Conservation (phyloP, 164 flowering plant species). For the Santalum album region DNA sequence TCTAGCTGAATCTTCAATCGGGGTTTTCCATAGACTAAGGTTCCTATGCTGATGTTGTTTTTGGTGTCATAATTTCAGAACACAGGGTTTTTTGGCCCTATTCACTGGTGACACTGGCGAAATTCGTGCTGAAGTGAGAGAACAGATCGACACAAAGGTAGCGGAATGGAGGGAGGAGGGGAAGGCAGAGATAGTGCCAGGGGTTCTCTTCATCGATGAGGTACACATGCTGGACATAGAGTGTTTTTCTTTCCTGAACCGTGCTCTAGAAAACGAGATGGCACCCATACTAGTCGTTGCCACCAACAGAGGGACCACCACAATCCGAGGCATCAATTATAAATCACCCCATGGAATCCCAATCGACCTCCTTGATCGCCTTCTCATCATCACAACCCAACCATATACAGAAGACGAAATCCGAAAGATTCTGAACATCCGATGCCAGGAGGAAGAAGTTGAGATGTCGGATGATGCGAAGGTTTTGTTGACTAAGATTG, state of each 20-base stretch:
- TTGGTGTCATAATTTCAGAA: constrained; percentile 32
- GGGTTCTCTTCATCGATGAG: constrained; percentile 95
- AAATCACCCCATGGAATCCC: constrained; percentile 98
- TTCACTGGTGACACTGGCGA: constrained; percentile 97
- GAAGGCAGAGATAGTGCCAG: constrained; percentile 97
- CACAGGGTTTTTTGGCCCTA: constrained; percentile 88
- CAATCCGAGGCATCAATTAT: constrained; percentile 79
- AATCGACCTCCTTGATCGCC: constrained; percentile 79
- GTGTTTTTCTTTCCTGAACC: constrained; percentile 91
- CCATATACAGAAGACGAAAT: constrained; percentile 83
- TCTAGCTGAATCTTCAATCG: too few species aligned
- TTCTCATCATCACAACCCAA: constrained; percentile 80
- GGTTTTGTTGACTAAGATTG: constrained; percentile 49
- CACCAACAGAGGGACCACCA: constrained; percentile 86
- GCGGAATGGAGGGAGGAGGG: constrained; percentile 99
- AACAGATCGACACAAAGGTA: constrained; percentile 90
- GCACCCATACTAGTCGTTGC: constrained; percentile 89
- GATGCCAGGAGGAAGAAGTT: constrained; percentile 92
- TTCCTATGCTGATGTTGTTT: neutral
- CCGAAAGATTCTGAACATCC: constrained; percentile 68
- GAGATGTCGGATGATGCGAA: constrained; percentile 86
- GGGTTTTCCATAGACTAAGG: too few species aligned
- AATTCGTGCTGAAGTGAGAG: constrained; percentile 87
- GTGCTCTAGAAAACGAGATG: constrained; percentile 94
- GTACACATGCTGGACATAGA: constrained; percentile 98